Evolutionary conservation across 805 yeast species (phyloP), one percentile per base, ranked within the genome.

Genomic region (Deakozyma indianensis): DNA sequence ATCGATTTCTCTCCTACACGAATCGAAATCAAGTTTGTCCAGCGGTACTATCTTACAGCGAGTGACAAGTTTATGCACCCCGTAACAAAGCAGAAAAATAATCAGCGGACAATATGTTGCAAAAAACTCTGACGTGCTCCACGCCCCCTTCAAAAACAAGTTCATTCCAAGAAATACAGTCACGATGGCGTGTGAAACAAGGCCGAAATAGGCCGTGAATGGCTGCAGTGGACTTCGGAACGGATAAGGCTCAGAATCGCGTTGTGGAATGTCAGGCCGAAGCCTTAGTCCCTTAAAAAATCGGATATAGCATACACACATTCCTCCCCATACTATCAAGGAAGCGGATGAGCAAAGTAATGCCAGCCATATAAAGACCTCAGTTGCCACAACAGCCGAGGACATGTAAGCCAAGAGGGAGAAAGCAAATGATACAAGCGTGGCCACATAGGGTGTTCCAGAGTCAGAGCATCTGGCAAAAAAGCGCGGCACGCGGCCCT

Each of bases 1-100:
- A 61, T 86, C 95, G 63, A 80, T 76, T 58, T 85, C 95, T 43
- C 92, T 70, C 54, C 95, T 67, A 2, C 95, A 95, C 0, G 85
- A 73, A 59, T 86, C 95, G 57, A 82, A 71, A 59, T 86, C 94
- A 48, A 85, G 58, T 41, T 83, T 80, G 52, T 82, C 88, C 41
- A 83, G 63, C 43, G 83, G 71, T 44, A 77, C 83, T 9, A 80
- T 65, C 50, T 76, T 72, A 1, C 88, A 78, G 7, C 84, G 75
- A 48, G 77, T 72, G 15, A 77, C 56, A 0, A 77, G 38, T 55
- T 77, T 78, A 61, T 80, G 79, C 1, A 75, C 73, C 24, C 68
- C 16, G 53, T 73, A 81, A 32, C 75, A 67, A 0, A 71, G 52
- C 1, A 63, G 60, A 58, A 79, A 78, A 3, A 78, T 55, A 43